Percentiles rank a stretch among this genome's conserved stretches.
phyloP scores from a whole-genome alignment of 495 filamentous ascomycete species.

The Alectoria sarmentosa region DNA sequence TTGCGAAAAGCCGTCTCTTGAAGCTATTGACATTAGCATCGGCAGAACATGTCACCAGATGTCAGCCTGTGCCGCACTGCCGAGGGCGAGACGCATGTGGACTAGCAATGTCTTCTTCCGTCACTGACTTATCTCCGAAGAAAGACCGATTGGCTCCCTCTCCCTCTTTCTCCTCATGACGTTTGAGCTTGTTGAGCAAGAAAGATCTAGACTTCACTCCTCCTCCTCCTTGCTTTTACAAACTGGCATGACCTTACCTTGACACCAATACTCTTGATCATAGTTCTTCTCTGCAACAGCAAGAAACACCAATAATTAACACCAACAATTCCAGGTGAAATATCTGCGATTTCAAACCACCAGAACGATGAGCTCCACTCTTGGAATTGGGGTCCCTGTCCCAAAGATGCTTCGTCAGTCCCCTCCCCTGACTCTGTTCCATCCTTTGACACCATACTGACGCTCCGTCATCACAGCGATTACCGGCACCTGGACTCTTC shows the following conservation, averaged over 20 bases:
- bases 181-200: background rate
- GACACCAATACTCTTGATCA: too few species aligned
- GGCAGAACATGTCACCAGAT: too few species aligned
- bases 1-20: background rate
- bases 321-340: background rate
- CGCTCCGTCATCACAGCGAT: conserved; percentile 29
- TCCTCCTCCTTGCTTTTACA: background rate
- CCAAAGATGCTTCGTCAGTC: conserved; percentile 29
- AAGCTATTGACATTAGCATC: background rate
- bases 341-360: background rate
- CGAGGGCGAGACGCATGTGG: too few species aligned
- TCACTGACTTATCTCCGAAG: background rate
- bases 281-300: background rate
- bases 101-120: background rate
- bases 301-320: background rate
- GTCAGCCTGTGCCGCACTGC: too few species aligned
- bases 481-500: conserved; percentile 39
- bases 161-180: background rate
- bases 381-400: conserved; percentile 29
- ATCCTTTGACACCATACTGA: background rate
- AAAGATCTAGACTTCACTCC: too few species aligned
- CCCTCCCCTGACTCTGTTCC: background rate
- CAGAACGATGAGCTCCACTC: conserved; percentile 24
- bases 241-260: too few species aligned
- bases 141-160: background rate